Base-by-base conservation (phyloP, 768 basidiomycete genomes). In the Cytidiella melzeri region DNA sequence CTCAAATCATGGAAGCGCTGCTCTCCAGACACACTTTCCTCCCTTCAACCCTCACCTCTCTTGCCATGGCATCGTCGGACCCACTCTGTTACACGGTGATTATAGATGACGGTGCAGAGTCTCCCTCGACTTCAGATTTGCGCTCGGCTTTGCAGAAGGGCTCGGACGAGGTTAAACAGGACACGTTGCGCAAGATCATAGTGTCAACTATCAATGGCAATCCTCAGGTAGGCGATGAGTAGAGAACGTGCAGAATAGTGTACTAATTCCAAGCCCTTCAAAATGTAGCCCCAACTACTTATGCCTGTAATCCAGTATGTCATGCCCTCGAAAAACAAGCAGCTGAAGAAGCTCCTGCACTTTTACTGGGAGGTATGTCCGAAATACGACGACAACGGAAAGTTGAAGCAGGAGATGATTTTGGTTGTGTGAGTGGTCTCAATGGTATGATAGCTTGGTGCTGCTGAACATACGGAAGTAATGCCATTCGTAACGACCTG, bases 401-500 rank as follows among this genome's bases (percentile, higher is more conserved):
- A 97, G 71, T 70, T 98, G 57, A 97, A 95, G 77, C 96, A 98
- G 70, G 95, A 99, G 73, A 98, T 98, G 95, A 98, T 97, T 63
- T 80, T 98, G 45, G 95, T 98, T 26, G 93, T 94, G 92, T 94
- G 67, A 65, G 91, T 81, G 15, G 44, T 30, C 26, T 26, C 23
- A 40, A 48, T 56, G 28, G n/a, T 18, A 19, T 43, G 15, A 38
- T 36, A 42, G 30, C 15, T 25, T 23, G 9, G 20, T n/a, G 13
- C 51, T 55, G 19, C 47, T 24, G 41, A 43, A 34, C 9, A 34
- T 34, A 15, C 15, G 9, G 9, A 34, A 94, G 92, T 56, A 98
- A 98, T 63, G 93, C 96, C 45, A 92, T 98, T 65, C 88, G 93
- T 54, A 96, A 97, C 67, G 95, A 99, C 72, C 80, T 98, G 47